phyloP scores from a whole-genome alignment of 2,329 filamentous ascomycete genomes.

The Ophiocordyceps unilateralis region DNA sequence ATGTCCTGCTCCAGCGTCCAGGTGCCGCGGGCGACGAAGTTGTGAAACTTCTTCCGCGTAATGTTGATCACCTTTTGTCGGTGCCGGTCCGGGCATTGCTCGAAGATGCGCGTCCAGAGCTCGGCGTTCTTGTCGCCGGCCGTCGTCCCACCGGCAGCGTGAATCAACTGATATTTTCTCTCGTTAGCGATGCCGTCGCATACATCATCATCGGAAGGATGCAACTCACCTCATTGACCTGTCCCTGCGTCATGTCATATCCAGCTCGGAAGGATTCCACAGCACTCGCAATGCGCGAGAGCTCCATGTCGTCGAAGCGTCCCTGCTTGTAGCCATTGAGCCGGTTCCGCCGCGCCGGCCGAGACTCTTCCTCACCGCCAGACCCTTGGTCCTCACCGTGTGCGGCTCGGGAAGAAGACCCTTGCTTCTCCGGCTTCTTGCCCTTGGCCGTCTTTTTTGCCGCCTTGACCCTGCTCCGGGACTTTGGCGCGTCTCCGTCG shows the following conservation, averaged over 20 bases:
- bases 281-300: conserved; percentile 20
- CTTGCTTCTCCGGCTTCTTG: conserved; percentile 4
- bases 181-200: neutral
- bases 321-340: conserved; percentile 18
- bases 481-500: conserved; percentile 8
- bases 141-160: conserved; percentile 17
- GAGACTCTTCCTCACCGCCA: conserved; percentile 3
- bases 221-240: conserved; percentile 29
- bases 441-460: conserved; percentile 9
- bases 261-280: conserved; percentile 27
- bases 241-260: conserved; percentile 21
- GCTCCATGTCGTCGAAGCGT: conserved; percentile 25
- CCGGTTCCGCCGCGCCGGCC: conserved; percentile 7
- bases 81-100: conserved; percentile 30
- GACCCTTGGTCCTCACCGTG: conserved; percentile 2
- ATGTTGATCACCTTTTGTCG: conserved; percentile 36
- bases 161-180: conserved; percentile 14
- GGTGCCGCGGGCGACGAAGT: conserved; percentile 37
- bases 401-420: conserved; percentile 1
- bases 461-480: conserved; percentile 11
- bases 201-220: conserved; percentile 7
- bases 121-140: conserved; percentile 18
- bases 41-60: conserved; percentile 47
- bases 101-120: conserved; percentile 32
- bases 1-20: conserved; percentile 20